A percentile compares a stretch with the other conserved stretches of the same genome.
These are phyloP conservation scores for Lentithecium fluviatile DNA, from an alignment of 495 filamentous ascomycete species.

Conservation along the genomic window DNA sequence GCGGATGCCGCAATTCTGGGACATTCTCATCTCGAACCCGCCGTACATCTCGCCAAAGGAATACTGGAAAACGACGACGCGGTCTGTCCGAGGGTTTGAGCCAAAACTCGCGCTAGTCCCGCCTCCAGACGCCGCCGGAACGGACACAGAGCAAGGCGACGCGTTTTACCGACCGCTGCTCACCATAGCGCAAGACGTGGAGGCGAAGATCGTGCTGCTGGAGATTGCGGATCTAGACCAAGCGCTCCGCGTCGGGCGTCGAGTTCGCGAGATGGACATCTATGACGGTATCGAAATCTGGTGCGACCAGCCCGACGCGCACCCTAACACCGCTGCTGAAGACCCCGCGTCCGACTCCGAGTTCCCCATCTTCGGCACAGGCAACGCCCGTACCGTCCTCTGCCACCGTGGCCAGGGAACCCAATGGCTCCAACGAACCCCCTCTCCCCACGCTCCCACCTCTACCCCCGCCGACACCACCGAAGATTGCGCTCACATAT, in stretches of 20 bases:
- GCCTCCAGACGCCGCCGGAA: constrained; percentile 14
- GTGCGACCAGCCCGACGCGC: constrained; percentile 46
- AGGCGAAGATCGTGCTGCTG: constrained; percentile 51
- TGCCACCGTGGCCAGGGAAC: no score
- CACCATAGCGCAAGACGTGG: constrained; percentile 39
- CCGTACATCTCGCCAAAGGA: constrained; percentile 74
- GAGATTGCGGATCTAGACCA: constrained; percentile 59
- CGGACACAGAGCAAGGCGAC: constrained; percentile 48
- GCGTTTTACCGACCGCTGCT: constrained; percentile 59
- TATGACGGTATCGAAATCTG: constrained; percentile 54
- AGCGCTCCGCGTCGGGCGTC: constrained; percentile 36
- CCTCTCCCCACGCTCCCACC: no score
- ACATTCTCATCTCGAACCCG: constrained; percentile 85
- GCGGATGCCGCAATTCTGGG: constrained; percentile 43
- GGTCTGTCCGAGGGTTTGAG: constrained; percentile 77
- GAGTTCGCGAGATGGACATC: constrained; percentile 18
- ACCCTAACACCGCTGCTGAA: no score
- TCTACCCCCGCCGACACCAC: no score
- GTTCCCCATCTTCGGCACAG: constrained; percentile 27
- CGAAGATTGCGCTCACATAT: no score
- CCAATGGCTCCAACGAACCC: no score
- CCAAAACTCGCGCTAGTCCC: constrained; percentile 78
- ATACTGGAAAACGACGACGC: constrained; percentile 55
- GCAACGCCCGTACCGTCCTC: constrained; percentile 32
- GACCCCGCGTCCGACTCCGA: neutral